These are phyloP conservation scores for Platanus orientalis DNA, from an alignment of 164 flowering plant genomes.

Conservation along the genomic window DNA sequence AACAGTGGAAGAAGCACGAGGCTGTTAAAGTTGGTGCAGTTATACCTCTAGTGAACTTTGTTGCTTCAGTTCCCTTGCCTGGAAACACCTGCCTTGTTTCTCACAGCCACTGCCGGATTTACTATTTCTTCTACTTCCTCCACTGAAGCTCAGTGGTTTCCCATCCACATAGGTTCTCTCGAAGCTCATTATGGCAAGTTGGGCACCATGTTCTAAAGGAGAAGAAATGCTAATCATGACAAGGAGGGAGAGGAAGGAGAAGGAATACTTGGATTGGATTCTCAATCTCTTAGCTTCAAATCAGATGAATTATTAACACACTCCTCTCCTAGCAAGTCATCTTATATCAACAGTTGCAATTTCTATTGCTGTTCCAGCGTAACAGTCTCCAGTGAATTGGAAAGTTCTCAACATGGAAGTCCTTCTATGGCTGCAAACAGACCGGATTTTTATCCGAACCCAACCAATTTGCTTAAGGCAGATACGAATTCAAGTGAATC, in stretches of 20 bases:
- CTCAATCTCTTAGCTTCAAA: slow-evolving; percentile 26
- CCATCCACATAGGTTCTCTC: slow-evolving; percentile 13
- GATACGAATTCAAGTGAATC: too few species aligned
- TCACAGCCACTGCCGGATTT: slow-evolving; percentile 8
- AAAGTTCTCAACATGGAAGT: slow-evolving; percentile 11
- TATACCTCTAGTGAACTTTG: slow-evolving; percentile 38
- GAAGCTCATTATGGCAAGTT: slow-evolving; percentile 13
- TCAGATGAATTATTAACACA: slow-evolving; percentile 31
- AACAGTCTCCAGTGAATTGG: slow-evolving; percentile 8
- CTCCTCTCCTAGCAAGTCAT: slow-evolving; percentile 41
- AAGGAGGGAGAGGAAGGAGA: slow-evolving; percentile 17
- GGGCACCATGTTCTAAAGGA: slow-evolving; percentile 2
- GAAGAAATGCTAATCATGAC: neutral
- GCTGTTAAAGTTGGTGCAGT: slow-evolving; percentile 1
- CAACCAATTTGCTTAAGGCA: too few species aligned
- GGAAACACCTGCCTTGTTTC: slow-evolving; percentile 44
- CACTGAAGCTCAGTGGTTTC: slow-evolving; percentile 14
- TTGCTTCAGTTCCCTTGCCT: slow-evolving; percentile 72
- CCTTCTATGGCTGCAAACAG: too few species aligned
- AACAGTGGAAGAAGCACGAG: slow-evolving; percentile 50
- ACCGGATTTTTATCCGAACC: too few species aligned
- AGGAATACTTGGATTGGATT: slow-evolving; percentile 32
- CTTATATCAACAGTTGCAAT: slow-evolving; percentile 23
- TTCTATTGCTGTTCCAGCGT: slow-evolving; percentile 37
- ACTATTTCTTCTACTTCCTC: slow-evolving; percentile 14